Base-by-base conservation (phyloP, 2,329 filamentous ascomycete genomes). In the Trichoderma sp. region DNA sequence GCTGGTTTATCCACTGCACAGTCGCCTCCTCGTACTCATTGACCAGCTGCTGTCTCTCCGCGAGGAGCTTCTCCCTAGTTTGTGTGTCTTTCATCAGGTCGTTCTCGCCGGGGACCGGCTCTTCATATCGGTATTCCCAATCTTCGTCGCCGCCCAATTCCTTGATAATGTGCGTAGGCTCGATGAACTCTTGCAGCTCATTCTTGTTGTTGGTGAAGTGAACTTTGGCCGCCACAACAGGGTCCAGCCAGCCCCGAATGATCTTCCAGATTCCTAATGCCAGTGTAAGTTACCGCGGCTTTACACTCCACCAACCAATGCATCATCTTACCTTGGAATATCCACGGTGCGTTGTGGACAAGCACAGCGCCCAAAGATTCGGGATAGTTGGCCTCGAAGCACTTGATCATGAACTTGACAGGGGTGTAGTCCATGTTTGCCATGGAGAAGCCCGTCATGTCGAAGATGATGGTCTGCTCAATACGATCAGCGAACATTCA, bases 401-500 rank as follows among this genome's bases (percentile, higher is more conserved):
- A 97, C 78, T 97, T 96, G 78, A 99, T 97, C 90, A 99, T 97
- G 79, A 98, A 99, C 74, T 97, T 99, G 65, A 99, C 92, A 1
- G 95, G 94, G 0, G 91, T 87, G 76, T 98, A 98, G 77, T 99
- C 95, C 95, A 99, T 98, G 78, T 99, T 99, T 17, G 93, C 90
- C 80, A 98, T 83, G 19, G 90, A 91, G 76, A 98, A 98, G 68
- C 89, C 87, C 7, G 91, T 96, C 92, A 99, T 94, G 76, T 99
- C 95, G 74, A 99, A 99, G 54, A 99, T 80, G 68, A 99, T 87
- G 48, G 91, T 95, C 91, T 96, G 52, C 43, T 14, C 45, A 28
- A 3, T 2, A 10, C 14, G 19, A 19, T 63, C 12, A 55, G 50
- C 26, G 19, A 26, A 12, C n/a, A 15, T 15, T 63, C 17, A 55